Evolutionary conservation across 805 yeast species (phyloP).

Genomic region (Saccharomyces mikatae): DNA sequence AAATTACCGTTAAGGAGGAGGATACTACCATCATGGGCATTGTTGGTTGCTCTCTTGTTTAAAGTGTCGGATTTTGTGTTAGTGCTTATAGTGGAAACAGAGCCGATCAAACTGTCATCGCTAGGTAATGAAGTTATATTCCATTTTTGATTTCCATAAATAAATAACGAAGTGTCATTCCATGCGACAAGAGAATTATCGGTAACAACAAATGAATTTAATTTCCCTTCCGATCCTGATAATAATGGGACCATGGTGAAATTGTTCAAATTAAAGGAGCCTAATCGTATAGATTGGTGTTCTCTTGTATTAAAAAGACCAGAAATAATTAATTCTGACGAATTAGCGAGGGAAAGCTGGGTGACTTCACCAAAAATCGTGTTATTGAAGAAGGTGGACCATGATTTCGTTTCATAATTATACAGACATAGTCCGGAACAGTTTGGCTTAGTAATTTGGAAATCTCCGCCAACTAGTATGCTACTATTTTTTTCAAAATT

Average conservation of each 20-base stretch:
- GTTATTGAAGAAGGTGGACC: slow-evolving; percentile 37
- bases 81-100: neutral
- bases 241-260: slow-evolving; percentile 9
- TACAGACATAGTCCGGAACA: slow-evolving; percentile 65
- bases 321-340: slow-evolving; percentile 35
- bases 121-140: slow-evolving; percentile 1
- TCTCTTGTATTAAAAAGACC: slow-evolving; percentile 47
- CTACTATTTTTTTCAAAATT: slow-evolving; percentile 35
- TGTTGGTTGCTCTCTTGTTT: neutral
- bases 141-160: slow-evolving; percentile 8
- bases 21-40: neutral
- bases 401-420: slow-evolving; percentile 44
- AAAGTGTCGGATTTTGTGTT: neutral
- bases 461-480: slow-evolving; percentile 62
- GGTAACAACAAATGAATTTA: slow-evolving; percentile 14
- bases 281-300: slow-evolving; percentile 39
- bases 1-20: slow-evolving; percentile 34
- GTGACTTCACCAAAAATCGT: slow-evolving; percentile 46
- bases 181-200: slow-evolving; percentile 13
- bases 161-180: slow-evolving; percentile 13
- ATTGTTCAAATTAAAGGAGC: slow-evolving; percentile 12
- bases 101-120: slow-evolving; percentile 3
- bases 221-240: slow-evolving; percentile 1
- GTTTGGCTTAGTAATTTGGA: slow-evolving; percentile 46
- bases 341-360: slow-evolving; percentile 41